These are phyloP conservation scores for Xylaria sp. DNA, from an alignment of 2,329 filamentous ascomycete genomes.

Conservation along the genomic window DNA sequence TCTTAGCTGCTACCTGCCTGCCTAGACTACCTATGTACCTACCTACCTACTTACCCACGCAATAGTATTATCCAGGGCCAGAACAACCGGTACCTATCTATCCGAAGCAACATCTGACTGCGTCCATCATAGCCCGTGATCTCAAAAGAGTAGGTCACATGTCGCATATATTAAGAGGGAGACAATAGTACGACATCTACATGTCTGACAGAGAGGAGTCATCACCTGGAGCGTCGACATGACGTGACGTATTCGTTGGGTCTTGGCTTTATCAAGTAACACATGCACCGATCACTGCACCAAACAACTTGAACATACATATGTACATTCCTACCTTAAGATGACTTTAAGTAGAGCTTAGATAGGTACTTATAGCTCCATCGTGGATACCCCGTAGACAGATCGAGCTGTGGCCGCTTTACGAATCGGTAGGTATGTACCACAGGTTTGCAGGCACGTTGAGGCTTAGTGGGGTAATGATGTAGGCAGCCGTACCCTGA, in stretches of 20 bases:
- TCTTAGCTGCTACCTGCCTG: neutral
- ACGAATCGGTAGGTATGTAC: no score
- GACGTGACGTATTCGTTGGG: constrained; percentile 17
- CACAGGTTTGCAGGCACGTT: neutral
- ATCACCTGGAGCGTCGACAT: constrained; percentile 23
- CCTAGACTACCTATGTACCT: neutral
- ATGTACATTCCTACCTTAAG: no score
- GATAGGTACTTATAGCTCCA: no score
- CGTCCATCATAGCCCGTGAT: constrained; percentile 18
- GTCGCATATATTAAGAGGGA: constrained; percentile 5
- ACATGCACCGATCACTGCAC: neutral
- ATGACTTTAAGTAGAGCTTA: no score
- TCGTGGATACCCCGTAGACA: no score
- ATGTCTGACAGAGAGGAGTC: neutral
- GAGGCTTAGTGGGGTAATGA: neutral
- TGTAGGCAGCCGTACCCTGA: neutral
- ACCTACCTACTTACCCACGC: neutral
- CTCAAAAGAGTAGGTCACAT: constrained; percentile 25
- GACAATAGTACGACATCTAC: neutral
- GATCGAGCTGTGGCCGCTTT: no score
- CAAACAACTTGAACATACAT: no score
- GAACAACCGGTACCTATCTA: neutral
- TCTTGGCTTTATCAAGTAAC: constrained; percentile 16
- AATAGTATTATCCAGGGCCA: constrained; percentile 6
- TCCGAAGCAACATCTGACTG: constrained; percentile 13